Conservation (phyloP, 2,329 filamentous ascomycete genomes). For the Colletotrichum navitas region DNA sequence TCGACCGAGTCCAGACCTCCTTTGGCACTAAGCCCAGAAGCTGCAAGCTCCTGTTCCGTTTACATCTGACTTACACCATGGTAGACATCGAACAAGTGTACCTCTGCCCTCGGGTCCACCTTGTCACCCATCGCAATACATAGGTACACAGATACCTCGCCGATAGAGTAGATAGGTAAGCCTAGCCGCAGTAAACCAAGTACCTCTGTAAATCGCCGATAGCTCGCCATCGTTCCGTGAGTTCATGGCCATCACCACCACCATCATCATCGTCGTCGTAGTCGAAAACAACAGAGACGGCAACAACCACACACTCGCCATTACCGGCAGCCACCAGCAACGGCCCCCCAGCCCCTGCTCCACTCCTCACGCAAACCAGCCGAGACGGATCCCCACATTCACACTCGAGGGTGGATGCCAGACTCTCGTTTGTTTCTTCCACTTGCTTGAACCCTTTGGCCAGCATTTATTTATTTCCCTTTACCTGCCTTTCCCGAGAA, state of each 20-base stretch:
- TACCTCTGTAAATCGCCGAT: no score
- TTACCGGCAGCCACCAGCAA: conserved; percentile 6
- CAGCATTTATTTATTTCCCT: conserved; percentile 2
- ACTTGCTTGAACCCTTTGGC: conserved; percentile 30
- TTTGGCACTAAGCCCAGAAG: conserved; percentile 32
- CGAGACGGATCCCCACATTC: conserved; percentile 10
- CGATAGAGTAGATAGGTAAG: no score
- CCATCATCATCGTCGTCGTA: not conserved
- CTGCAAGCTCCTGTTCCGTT: conserved; percentile 21
- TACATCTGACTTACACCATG: conserved; percentile 20
- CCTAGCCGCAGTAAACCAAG: no score
- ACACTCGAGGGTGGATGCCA: conserved; percentile 10
- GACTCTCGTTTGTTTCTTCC: conserved; percentile 11
- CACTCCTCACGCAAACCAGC: conserved; percentile 28
- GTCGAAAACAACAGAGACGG: not conserved
- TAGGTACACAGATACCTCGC: no score
- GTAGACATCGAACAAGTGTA: not conserved
- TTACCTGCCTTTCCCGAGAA: not conserved
- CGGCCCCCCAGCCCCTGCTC: conserved; percentile 10
- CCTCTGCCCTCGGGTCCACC: not conserved
- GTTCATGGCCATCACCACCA: not conserved
- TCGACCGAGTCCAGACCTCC: conserved; percentile 28
- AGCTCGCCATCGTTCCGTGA: not conserved
- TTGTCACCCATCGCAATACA: not conserved
- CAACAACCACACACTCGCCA: not conserved